Conservation (phyloP, 352 stramenopile genomes). For the Phytopythium chamaehyphon region DNA sequence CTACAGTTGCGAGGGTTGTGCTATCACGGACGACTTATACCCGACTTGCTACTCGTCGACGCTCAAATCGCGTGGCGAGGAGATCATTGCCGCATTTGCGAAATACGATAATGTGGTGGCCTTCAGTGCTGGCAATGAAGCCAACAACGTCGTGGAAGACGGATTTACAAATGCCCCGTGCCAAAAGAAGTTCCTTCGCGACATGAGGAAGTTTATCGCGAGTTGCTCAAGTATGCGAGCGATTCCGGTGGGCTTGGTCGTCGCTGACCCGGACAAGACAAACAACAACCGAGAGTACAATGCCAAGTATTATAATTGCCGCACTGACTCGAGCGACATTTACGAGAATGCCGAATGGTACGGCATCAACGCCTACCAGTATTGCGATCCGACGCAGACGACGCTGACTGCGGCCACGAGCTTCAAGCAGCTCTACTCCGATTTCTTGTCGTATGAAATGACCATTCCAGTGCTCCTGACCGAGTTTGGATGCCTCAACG, state of each 20-base stretch:
- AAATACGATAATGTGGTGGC: conserved; percentile 82
- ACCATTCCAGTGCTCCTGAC: conserved; percentile 76
- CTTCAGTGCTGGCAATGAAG: conserved; percentile 80
- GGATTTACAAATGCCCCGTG: conserved; percentile 62
- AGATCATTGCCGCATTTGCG: conserved; percentile 76
- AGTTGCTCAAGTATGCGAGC: conserved; percentile 48
- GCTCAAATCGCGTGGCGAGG: conserved; percentile 68
- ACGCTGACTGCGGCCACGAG: conserved; percentile 8
- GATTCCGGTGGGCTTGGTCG: conserved; percentile 64
- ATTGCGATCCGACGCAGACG: conserved; percentile 39
- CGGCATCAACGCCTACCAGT: conserved; percentile 85
- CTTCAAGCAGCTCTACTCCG: conserved; percentile 41
- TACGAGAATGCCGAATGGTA: conserved; percentile 81
- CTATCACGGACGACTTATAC: conserved; percentile 43
- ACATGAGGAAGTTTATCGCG: conserved; percentile 72
- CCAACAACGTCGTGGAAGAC: conserved; percentile 57
- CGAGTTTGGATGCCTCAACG: conserved; percentile 76
- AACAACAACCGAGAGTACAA: conserved; percentile 57
- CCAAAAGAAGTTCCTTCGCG: conserved; percentile 87
- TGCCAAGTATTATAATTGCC: conserved; percentile 85
- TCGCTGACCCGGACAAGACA: conserved; percentile 48
- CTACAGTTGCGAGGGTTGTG: conserved; percentile 39
- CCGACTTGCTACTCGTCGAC: conserved; percentile 48
- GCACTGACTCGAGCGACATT: conserved; percentile 52
- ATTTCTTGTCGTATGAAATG: conserved; percentile 53